Conservation (phyloP, 306 rosid species). For the Quercus alba region DNA sequence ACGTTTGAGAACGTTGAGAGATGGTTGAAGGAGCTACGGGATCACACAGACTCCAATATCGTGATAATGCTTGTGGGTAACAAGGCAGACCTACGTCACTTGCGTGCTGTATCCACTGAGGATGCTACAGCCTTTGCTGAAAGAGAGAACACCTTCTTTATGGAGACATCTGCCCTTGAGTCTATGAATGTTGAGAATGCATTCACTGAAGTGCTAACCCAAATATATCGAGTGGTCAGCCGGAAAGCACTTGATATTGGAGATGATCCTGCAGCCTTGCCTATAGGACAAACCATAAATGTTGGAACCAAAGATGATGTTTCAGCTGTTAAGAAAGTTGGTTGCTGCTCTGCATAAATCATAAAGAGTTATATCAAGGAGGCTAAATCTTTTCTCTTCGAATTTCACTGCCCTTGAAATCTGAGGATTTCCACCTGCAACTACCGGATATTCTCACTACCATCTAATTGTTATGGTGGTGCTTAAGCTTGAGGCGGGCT, state of each 20-base stretch:
- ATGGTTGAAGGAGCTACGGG: conserved; percentile 62
- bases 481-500: neutral
- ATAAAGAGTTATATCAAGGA: neutral
- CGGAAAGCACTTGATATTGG: conserved; percentile 53
- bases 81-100: conserved; percentile 51
- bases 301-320: conserved; percentile 59
- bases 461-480: neutral
- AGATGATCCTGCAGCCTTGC: conserved; percentile 47
- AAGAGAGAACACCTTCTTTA: conserved; percentile 46
- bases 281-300: conserved; percentile 49
- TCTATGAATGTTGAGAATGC: conserved; percentile 55
- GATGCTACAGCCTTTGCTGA: conserved; percentile 54
- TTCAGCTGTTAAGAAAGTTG: conserved; percentile 48
- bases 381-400: conserved; percentile 4
- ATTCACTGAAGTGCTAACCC: conserved; percentile 52
- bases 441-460: conserved; percentile 1
- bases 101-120: conserved; percentile 51
- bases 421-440: neutral
- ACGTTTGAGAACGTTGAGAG: conserved; percentile 65
- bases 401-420: neutral
- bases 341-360: conserved; percentile 53
- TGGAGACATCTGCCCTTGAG: conserved; percentile 64
- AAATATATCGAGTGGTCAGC: conserved; percentile 46
- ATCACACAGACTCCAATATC: conserved; percentile 58
- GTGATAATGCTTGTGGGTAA: conserved; percentile 57